Percentiles rank a stretch among this genome's conserved stretches.
Evolutionary conservation across 2,329 filamentous ascomycete species (phyloP).

Genomic region (Diaporthe sp.): DNA sequence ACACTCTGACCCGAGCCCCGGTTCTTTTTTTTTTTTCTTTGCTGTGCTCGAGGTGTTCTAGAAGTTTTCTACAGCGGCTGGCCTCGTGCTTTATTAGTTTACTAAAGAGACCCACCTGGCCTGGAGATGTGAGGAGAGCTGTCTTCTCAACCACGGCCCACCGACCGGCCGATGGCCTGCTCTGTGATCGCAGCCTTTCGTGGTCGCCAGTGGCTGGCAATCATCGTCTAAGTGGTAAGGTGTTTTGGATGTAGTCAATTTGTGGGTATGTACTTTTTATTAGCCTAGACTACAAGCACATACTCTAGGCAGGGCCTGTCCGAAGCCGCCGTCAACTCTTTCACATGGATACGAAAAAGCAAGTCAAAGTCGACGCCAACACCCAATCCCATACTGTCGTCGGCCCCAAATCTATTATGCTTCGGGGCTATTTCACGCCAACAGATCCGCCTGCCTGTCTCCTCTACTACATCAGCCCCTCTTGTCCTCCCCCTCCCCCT

Average conservation of each 20-base stretch:
- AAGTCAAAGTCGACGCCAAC: background rate
- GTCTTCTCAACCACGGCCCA: slow-evolving; percentile 8
- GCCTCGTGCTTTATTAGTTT: background rate
- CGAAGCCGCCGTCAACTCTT: slow-evolving; percentile 20
- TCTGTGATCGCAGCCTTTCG: background rate
- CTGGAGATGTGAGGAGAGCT: background rate
- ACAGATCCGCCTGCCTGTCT: background rate
- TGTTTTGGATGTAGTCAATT: background rate
- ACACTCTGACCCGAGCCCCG: slow-evolving; percentile 29
- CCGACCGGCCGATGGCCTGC: background rate
- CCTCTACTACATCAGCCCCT: background rate
- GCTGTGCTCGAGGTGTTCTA: slow-evolving; percentile 25
- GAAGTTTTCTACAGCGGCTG: slow-evolving; percentile 19
- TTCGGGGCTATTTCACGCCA: slow-evolving; percentile 9
- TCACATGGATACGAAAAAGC: slow-evolving; percentile 17
- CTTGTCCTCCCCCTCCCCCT: background rate
- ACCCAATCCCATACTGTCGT: slow-evolving; percentile 15
- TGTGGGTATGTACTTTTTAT: background rate
- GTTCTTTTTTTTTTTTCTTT: slow-evolving; percentile 3
- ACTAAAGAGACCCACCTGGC: background rate
- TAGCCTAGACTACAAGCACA: background rate
- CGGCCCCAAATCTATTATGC: slow-evolving; percentile 26
- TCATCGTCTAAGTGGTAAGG: background rate
- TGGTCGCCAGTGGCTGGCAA: background rate
- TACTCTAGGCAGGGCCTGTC: background rate